These are phyloP conservation scores for Aureobasidium sp. DNA, from an alignment of 2,329 filamentous ascomycete species.

Conservation along the genomic window DNA sequence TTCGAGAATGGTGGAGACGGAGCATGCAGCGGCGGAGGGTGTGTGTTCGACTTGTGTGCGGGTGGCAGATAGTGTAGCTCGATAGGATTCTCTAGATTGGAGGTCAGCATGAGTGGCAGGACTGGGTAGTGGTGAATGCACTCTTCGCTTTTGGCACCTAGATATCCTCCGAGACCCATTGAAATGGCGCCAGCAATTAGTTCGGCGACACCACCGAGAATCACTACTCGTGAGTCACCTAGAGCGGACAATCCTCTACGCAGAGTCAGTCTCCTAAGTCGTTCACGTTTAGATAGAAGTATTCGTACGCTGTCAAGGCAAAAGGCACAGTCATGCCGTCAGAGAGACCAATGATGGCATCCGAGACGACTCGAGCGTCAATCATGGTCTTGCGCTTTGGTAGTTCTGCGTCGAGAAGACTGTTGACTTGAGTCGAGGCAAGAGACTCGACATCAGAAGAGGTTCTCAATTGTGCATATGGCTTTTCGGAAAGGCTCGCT, in stretches of 20 bases:
- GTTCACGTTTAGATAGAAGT: background rate
- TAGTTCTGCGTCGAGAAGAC: background rate
- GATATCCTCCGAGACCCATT: conserved; percentile 37
- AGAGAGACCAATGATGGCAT: conserved; percentile 36
- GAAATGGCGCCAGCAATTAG: conserved; percentile 35
- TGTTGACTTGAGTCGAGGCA: conserved; percentile 7
- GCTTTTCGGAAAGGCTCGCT: background rate
- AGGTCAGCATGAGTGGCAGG: background rate
- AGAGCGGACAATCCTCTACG: conserved; percentile 31
- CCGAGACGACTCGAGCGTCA: conserved; percentile 32
- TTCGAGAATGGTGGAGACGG: background rate
- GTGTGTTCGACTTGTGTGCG: conserved; percentile 3
- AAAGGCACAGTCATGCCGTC: conserved; percentile 39
- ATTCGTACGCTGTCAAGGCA: conserved; percentile 30
- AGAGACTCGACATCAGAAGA: conserved; percentile 14
- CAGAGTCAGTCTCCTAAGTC: background rate
- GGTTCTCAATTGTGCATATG: background rate
- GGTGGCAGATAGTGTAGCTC: conserved; percentile 18
- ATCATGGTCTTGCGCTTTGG: background rate
- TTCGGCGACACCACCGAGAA: conserved; percentile 36
- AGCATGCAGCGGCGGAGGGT: conserved; percentile 5
- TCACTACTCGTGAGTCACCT: conserved; percentile 32
- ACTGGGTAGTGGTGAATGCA: background rate
- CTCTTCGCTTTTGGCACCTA: conserved; percentile 45
- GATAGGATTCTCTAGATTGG: conserved; percentile 18